Conservation (phyloP, 1,284 basidiomycete species). For the Fomitopsis palustris region DNA sequence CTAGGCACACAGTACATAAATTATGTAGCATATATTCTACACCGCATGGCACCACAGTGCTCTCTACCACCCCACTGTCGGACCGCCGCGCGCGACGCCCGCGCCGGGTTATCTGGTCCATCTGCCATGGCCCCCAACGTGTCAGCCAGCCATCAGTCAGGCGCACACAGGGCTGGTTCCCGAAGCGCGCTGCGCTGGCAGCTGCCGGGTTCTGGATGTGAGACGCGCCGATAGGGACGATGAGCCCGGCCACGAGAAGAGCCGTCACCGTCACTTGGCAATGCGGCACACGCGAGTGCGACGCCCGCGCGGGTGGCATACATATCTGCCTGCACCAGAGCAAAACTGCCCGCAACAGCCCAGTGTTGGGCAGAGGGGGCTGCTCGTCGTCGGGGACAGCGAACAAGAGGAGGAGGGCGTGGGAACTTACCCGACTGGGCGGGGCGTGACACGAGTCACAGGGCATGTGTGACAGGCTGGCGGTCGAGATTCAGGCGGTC, state of each 20-base stretch:
- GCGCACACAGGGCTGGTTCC: constrained; percentile 2
- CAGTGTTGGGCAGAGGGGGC: not conserved
- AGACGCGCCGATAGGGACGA: constrained; percentile 8
- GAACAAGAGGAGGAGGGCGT: not conserved
- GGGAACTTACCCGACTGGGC: constrained; percentile 2
- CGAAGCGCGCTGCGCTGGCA: constrained; percentile 5
- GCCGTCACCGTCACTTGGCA: constrained; percentile 1
- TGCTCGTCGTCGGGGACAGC: not conserved
- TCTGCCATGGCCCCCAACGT: constrained; percentile 1
- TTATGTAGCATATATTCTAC: constrained; percentile 11
- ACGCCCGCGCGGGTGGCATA: constrained; percentile 1
- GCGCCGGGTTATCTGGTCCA: not conserved
- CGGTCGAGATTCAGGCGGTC: constrained; percentile 2
- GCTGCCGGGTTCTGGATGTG: constrained; percentile 3
- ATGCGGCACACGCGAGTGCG: not conserved
- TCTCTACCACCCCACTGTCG: not conserved
- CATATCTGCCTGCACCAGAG: not conserved
- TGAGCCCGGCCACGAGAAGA: constrained; percentile 6
- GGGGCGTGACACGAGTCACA: constrained; percentile 10
- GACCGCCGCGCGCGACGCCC: not conserved
- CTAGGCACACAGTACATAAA: constrained; percentile 1
- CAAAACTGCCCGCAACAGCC: not conserved
- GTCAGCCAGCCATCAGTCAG: constrained; percentile 1
- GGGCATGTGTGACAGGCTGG: constrained; percentile 3
- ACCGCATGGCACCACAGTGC: not conserved